phyloP scores from a whole-genome alignment of 1,284 basidiomycete species.

The Ganoderma lucidum region DNA sequence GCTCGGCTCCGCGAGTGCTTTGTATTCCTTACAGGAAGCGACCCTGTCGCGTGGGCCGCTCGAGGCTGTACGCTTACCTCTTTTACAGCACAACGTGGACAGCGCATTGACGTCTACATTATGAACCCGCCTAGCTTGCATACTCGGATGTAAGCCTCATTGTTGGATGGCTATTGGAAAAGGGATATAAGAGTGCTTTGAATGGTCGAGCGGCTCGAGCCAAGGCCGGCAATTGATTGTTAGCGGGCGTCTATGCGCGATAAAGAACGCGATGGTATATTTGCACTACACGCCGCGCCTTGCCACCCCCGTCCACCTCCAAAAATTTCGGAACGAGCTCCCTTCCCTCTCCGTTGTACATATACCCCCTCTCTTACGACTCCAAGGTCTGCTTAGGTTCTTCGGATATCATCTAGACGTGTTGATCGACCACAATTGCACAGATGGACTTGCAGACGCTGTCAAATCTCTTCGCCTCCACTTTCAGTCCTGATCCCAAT shows the following conservation, averaged over 20 bases:
- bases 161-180: neutral
- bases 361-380: constrained; percentile 30
- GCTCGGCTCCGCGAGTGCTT: neutral
- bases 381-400: constrained; percentile 15
- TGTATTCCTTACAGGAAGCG: neutral
- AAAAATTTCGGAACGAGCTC: constrained; percentile 34
- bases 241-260: constrained; percentile 27
- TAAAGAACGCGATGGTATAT: constrained; percentile 31
- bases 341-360: constrained; percentile 26
- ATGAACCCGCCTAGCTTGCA: constrained; percentile 7
- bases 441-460: constrained; percentile 81
- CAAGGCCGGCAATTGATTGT: neutral
- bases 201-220: neutral
- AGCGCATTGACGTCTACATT: constrained; percentile 22
- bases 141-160: constrained; percentile 5
- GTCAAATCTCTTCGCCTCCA: constrained; percentile 80
- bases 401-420: neutral
- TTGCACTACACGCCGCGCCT: constrained; percentile 32
- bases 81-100: constrained; percentile 3
- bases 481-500: constrained; percentile 86
- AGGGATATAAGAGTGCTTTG: neutral
- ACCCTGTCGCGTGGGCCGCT: neutral
- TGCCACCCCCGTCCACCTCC: constrained; percentile 32
- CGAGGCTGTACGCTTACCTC: neutral
- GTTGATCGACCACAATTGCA: neutral